These are phyloP conservation scores for Chaetomiaceae sp. DNA, from an alignment of 2,329 filamentous ascomycete genomes.

Conservation along the genomic window DNA sequence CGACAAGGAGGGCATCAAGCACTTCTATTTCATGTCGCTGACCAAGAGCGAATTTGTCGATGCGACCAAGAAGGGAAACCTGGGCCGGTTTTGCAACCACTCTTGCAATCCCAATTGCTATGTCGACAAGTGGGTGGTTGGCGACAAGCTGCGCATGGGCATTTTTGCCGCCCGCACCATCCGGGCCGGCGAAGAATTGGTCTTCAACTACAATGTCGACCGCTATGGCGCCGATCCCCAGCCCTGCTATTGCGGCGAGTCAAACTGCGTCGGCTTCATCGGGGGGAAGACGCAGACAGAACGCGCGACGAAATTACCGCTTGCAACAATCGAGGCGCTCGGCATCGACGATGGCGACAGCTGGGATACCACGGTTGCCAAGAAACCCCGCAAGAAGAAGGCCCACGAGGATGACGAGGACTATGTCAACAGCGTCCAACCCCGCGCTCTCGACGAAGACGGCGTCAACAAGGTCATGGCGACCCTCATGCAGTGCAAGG, in stretches of 20 bases:
- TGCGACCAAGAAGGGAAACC: constrained; percentile 92
- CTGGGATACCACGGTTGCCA: constrained; percentile 87
- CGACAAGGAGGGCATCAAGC: constrained; percentile 93
- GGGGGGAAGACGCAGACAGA: constrained; percentile 97
- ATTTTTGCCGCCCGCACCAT: constrained; percentile 89
- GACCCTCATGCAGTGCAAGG: constrained; percentile 92
- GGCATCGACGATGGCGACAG: constrained; percentile 89
- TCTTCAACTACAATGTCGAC: constrained; percentile 99
- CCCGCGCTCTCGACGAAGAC: constrained; percentile 72
- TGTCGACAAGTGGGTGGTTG: constrained; percentile 99
- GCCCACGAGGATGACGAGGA: constrained; percentile 87
- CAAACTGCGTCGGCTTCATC: constrained; percentile 93
- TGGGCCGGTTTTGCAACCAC: constrained; percentile 97
- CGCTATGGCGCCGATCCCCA: constrained; percentile 95
- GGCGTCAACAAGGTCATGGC: constrained; percentile 95
- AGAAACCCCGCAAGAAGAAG: constrained; percentile 91
- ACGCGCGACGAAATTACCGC: constrained; percentile 83
- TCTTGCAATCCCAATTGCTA: constrained; percentile 99
- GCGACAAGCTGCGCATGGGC: constrained; percentile 95
- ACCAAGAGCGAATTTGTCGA: constrained; percentile 96
- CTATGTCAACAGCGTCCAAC: constrained; percentile 85
- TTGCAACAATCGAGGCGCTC: constrained; percentile 86
- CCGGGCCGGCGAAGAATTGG: constrained; percentile 84
- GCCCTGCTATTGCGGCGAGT: constrained; percentile 92
- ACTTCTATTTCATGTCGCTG: constrained; percentile 99